Evolutionary conservation across 306 rosid species (phyloP), one percentile per base, ranked within the genome.

Genomic region (Rosa chinensis): DNA sequence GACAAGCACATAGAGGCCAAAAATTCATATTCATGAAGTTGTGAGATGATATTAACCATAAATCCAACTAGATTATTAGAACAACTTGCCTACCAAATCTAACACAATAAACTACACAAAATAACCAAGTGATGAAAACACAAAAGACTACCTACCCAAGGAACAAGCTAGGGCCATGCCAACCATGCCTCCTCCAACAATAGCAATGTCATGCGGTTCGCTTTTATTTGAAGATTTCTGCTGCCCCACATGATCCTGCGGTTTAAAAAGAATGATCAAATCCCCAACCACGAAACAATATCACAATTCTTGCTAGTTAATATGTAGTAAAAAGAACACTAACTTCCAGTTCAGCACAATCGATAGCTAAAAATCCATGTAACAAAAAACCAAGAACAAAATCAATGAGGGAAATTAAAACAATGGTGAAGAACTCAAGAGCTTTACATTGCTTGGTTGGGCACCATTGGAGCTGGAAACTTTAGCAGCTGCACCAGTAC

Each of bases 111-210:
- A 61, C 20, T 23, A 66, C 14, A 50, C 84, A 28, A 71, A 48
- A 1, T 59, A 50, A 39, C 4, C 2, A 66, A 18, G 52, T 40
- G 47, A 73, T 66, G 3, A 69, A 77, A 76, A 53, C 79, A 73
- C 47, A 82, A 77, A 75, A 20, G 74, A 79, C 70, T 47, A 84
- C 94, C 58, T 80, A 95, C 99, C 99, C 89, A 95, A 90, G 87
- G 97, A 95, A 86, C 96, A 90, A 83, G 98, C 92, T 79, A 95
- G 67, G 80, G 98, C 89, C 90, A 95, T 74, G 83, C 99, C 99
- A 74, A 91, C 99, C 98, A 92, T 87, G 80, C 99, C 98, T 17
- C 98, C 98, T 86, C 99, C 99, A 81, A 92, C 96, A 83, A 95
- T 89, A 74, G 99, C 97, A 81, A 95, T 50, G 81, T 95, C 99